Evolutionary conservation across 2,329 filamentous ascomycete genomes (phyloP).

Genomic region (Paramyrothecium roridum): DNA sequence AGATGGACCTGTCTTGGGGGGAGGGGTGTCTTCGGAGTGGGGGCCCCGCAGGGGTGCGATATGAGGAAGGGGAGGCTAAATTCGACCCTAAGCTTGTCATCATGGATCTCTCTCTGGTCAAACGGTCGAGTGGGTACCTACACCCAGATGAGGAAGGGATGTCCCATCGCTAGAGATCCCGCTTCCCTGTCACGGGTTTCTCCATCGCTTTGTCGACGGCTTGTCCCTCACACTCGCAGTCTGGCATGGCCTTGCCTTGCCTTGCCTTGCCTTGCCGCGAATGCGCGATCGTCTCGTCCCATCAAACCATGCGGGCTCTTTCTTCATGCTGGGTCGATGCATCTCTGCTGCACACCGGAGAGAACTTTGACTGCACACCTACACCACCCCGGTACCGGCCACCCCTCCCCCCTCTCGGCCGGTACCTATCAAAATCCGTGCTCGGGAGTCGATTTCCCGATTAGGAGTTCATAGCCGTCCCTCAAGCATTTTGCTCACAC

Average conservation of each 20-base stretch:
- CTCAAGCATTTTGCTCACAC: not conserved
- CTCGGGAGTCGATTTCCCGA: not conserved
- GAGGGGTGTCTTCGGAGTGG: conserved; percentile 13
- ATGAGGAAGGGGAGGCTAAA: not conserved
- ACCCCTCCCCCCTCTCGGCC: no score
- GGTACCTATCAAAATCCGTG: not conserved
- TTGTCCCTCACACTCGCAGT: no score
- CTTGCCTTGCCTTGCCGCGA: no score
- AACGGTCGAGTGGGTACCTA: conserved; percentile 18
- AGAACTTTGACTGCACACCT: no score
- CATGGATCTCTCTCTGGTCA: conserved; percentile 23
- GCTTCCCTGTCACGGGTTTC: not conserved
- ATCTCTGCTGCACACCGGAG: not conserved
- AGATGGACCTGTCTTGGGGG: not conserved
- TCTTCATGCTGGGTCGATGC: not conserved
- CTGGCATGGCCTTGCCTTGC: no score
- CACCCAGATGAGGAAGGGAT: not conserved
- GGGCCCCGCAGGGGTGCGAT: conserved; percentile 5
- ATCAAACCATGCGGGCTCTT: not conserved
- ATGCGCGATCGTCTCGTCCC: not conserved
- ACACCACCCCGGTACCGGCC: no score
- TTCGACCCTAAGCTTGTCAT: conserved; percentile 6
- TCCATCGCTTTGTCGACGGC: not conserved
- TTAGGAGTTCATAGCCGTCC: not conserved
- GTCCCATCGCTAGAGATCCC: not conserved